These are phyloP conservation scores for Psidium friedrichsthalianum DNA, from an alignment of 345 rosid species.

Conservation along the genomic window DNA sequence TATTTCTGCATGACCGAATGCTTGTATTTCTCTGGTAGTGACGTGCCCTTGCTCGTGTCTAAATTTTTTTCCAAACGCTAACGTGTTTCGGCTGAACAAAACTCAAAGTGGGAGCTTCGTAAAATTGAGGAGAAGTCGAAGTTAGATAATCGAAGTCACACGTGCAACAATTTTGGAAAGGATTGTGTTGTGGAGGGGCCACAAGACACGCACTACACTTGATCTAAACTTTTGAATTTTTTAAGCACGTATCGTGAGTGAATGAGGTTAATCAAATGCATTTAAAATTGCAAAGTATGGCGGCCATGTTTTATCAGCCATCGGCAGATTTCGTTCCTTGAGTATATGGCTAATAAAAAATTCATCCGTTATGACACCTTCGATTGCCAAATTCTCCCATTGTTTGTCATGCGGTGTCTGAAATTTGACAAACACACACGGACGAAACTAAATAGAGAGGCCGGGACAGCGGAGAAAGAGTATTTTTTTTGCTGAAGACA, in stretches of 20 bases:
- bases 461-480: background rate
- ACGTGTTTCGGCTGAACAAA: background rate
- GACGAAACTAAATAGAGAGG: background rate
- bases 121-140: background rate
- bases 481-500: background rate
- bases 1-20: too few species aligned
- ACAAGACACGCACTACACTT: background rate
- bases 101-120: background rate
- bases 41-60: background rate
- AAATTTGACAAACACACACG: background rate
- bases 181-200: background rate
- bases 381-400: background rate
- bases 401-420: background rate
- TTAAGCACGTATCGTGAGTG: background rate
- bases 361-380: background rate
- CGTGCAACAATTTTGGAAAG: background rate
- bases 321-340: background rate
- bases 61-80: background rate
- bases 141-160: background rate
- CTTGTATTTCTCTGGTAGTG: too few species aligned
- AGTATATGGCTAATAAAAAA: background rate
- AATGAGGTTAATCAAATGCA: too few species aligned
- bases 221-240: background rate
- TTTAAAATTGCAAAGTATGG: too few species aligned
- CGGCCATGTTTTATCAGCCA: background rate